A percentile compares a stretch with the other conserved stretches of the same genome.
Evolutionary conservation across 2,329 filamentous ascomycete genomes (phyloP).

Genomic region (Colletotrichum brevisporum): DNA sequence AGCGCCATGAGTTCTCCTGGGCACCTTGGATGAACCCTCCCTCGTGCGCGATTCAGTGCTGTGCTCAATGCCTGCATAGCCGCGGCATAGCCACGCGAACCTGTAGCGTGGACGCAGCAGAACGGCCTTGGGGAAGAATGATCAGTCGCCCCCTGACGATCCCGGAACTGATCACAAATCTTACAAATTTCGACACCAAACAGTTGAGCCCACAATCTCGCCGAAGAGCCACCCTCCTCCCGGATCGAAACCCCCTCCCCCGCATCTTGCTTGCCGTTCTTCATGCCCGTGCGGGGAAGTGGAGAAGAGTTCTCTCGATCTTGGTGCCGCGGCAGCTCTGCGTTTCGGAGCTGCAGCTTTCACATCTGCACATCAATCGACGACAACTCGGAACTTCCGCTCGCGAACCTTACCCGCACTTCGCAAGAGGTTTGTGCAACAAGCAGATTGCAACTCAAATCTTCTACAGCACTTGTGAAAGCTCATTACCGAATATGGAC

Average conservation of each 20-base stretch:
- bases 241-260: constrained; percentile 4
- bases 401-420: background rate
- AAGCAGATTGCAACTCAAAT: constrained; percentile 24
- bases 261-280: constrained; percentile 30
- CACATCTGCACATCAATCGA: constrained; percentile 18
- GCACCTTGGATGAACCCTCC: background rate
- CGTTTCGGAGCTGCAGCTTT: constrained; percentile 34
- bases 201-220: constrained; percentile 18
- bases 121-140: background rate
- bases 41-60: constrained; percentile 1
- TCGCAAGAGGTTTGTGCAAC: background rate
- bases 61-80: background rate
- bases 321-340: constrained; percentile 23
- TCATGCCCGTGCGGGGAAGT: constrained; percentile 29
- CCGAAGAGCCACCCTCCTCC: constrained; percentile 11
- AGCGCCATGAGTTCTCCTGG: background rate
- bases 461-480: background rate
- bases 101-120: background rate
- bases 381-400: background rate
- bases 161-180: background rate
- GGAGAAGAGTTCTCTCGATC: constrained; percentile 15
- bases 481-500: constrained; percentile 8
- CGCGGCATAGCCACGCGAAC: no score
- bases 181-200: background rate
- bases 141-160: background rate